A percentile compares a stretch with the other conserved stretches of the same genome.
phyloP scores from a whole-genome alignment of 768 basidiomycete genomes.

The Podaxis sp. region DNA sequence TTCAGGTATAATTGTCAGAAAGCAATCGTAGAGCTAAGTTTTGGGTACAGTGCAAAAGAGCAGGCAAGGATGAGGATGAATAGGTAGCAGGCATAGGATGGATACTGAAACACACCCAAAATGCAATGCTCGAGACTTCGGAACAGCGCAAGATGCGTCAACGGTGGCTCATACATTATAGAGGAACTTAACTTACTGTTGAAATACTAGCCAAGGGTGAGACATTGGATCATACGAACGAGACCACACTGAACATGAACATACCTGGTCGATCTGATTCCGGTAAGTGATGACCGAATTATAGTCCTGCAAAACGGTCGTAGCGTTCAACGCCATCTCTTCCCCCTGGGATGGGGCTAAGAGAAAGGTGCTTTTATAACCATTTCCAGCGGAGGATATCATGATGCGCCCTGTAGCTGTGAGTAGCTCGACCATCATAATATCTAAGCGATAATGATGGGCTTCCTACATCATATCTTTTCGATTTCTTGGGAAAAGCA shows the following conservation, averaged over 20 bases:
- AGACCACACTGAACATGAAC: not conserved
- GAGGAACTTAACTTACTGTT: not conserved
- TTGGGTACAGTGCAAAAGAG: not conserved
- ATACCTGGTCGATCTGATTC: not conserved
- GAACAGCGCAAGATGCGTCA: not conserved
- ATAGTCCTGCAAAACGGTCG: not conserved
- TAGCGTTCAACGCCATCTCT: not conserved
- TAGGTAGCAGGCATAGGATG: not conserved
- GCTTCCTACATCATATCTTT: too few species aligned
- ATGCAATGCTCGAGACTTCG: not conserved
- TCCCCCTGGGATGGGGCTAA: not conserved
- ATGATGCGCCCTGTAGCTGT: too few species aligned
- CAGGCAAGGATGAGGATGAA: not conserved
- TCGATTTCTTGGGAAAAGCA: too few species aligned
- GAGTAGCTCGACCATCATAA: too few species aligned
- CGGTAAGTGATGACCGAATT: not conserved
- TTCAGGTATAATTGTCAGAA: constrained; percentile 2
- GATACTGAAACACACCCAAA: not conserved
- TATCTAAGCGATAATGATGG: too few species aligned
- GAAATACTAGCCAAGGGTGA: not conserved
- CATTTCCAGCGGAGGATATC: too few species aligned
- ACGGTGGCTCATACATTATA: not conserved
- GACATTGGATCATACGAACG: not conserved
- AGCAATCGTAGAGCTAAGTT: not conserved
- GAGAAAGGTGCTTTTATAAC: not conserved